A percentile compares a stretch with the other conserved stretches of the same genome.
phyloP scores from a whole-genome alignment of 495 filamentous ascomycete species.

The Tetracladium setigerum region DNA sequence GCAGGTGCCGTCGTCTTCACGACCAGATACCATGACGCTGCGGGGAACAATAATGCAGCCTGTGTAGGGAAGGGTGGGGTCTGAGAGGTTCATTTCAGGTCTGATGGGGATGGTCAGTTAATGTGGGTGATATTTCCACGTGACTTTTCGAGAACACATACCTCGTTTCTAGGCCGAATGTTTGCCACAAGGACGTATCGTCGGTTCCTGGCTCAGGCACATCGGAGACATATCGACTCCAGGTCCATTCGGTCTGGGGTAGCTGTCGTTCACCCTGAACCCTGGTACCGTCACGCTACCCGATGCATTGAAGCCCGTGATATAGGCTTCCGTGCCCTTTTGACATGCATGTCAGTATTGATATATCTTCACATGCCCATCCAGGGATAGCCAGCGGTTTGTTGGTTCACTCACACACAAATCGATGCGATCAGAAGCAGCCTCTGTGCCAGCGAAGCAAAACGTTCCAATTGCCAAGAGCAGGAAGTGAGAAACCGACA shows the following conservation, averaged over 20 bases:
- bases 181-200: neutral
- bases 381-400: too few relatives aligned
- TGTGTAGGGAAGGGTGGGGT: constrained; percentile 4
- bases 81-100: neutral
- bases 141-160: neutral
- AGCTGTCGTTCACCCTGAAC: neutral
- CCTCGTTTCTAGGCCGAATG: constrained; percentile 1
- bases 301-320: neutral
- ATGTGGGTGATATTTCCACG: neutral
- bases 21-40: neutral
- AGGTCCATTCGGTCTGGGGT: neutral
- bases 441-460: too few relatives aligned
- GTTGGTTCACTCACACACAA: too few relatives aligned
- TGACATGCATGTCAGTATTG: too few relatives aligned
- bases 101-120: too few relatives aligned
- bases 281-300: neutral
- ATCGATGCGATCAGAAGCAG: too few relatives aligned
- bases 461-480: too few relatives aligned
- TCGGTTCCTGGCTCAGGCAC: neutral
- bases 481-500: too few relatives aligned
- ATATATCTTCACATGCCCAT: too few relatives aligned
- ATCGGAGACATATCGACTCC: neutral
- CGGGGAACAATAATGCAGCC: neutral
- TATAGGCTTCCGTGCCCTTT: too few relatives aligned
- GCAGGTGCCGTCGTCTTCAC: neutral